Evolutionary conservation across 495 filamentous ascomycete genomes (phyloP).

Genomic region (Glutinoglossum americanum): DNA sequence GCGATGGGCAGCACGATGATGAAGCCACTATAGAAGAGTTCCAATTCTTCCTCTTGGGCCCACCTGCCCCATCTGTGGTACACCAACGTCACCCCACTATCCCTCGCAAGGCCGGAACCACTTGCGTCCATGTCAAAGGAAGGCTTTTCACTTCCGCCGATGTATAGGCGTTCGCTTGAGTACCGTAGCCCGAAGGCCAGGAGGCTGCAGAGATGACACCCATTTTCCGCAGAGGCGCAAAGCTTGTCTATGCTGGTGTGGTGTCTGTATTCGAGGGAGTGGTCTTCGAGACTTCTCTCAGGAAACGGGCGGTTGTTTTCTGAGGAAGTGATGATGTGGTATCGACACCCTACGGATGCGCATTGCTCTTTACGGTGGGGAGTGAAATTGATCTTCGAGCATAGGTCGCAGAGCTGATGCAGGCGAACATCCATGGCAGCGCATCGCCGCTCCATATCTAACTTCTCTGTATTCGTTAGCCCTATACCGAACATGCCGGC

Average conservation of each 20-base stretch:
- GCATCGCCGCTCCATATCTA: background rate
- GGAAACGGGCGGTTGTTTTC: background rate
- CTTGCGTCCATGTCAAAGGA: background rate
- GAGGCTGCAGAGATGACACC: background rate
- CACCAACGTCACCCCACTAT: background rate
- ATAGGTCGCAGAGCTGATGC: background rate
- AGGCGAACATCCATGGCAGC: background rate
- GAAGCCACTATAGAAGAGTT: background rate
- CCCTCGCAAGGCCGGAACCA: background rate
- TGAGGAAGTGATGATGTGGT: background rate
- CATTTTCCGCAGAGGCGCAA: background rate
- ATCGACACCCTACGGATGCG: background rate
- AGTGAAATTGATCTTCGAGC: background rate
- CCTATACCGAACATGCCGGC: background rate
- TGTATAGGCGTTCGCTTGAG: background rate
- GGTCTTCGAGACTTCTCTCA: background rate
- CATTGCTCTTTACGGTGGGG: background rate
- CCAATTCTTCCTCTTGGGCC: background rate
- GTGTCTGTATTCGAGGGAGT: background rate
- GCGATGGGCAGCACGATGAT: background rate
- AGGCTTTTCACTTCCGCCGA: background rate
- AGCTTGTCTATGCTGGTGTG: background rate
- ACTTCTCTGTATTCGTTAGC: background rate
- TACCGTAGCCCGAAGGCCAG: background rate
- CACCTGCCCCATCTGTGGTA: background rate